A percentile compares a stretch with the other conserved stretches of the same genome.
Conservation (phyloP, 2,329 filamentous ascomycete species). For the Purpureocillium lavendulum region DNA sequence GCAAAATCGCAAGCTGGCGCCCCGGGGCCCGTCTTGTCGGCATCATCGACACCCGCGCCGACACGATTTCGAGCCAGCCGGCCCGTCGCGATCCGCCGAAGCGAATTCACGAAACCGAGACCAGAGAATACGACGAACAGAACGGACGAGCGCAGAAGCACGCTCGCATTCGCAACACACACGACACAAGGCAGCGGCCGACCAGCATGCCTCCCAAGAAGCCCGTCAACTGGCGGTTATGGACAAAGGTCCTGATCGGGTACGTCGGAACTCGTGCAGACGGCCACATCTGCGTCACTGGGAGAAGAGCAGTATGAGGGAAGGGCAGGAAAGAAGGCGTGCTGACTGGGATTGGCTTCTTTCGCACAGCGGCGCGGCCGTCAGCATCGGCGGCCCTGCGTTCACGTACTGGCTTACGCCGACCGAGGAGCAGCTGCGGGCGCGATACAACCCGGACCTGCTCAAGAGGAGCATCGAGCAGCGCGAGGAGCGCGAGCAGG, state of each 20-base stretch:
- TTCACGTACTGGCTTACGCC: conserved; percentile 74
- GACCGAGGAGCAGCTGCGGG: conserved; percentile 84
- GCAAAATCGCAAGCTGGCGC: too few species aligned
- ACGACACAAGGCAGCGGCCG: background rate
- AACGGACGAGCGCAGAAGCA: background rate
- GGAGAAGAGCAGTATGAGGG: background rate
- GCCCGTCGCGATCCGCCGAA: too few species aligned
- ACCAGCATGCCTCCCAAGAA: conserved; percentile 33
- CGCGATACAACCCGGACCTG: conserved; percentile 91
- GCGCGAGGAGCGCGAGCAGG: conserved; percentile 65
- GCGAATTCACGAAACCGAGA: too few species aligned
- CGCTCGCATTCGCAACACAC: background rate
- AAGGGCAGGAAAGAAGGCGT: background rate
- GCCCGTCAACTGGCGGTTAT: conserved; percentile 46
- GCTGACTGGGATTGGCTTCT: background rate
- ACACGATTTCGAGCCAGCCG: too few species aligned
- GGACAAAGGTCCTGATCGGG: conserved; percentile 64
- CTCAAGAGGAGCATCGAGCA: conserved; percentile 79
- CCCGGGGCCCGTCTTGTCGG: too few species aligned
- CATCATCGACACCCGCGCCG: too few species aligned
- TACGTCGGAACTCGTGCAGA: too few species aligned
- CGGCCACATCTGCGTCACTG: too few species aligned
- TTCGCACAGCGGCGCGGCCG: conserved; percentile 51
- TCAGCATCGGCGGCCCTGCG: conserved; percentile 78
- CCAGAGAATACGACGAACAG: too few species aligned